A percentile compares a stretch with the other conserved stretches of the same genome.
These are phyloP conservation scores for Arabidopsis arenosa DNA, from an alignment of 345 rosid genomes.

Conservation along the genomic window DNA sequence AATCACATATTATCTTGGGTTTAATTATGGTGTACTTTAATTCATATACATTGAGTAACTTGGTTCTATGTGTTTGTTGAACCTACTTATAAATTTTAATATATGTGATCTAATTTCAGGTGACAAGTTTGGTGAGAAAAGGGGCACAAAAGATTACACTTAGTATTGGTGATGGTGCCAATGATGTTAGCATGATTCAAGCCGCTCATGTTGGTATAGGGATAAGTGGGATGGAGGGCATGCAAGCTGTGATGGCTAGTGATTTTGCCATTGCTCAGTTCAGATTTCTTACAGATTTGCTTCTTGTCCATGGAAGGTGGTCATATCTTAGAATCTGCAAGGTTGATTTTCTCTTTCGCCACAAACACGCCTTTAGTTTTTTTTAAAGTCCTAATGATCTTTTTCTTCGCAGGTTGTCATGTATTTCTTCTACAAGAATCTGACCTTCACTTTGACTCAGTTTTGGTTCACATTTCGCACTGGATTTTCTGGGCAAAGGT, in stretches of 20 bases:
- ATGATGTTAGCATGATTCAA: slow-evolving; percentile 99
- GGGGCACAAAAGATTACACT: slow-evolving; percentile 97
- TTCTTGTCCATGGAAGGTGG: slow-evolving; percentile 99
- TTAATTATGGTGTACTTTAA: not conserved
- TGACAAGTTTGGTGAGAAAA: slow-evolving; percentile 92
- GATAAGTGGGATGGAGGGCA: slow-evolving; percentile 98
- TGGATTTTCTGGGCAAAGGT: slow-evolving; percentile 99
- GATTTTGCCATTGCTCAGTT: slow-evolving; percentile 99
- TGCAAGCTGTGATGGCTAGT: slow-evolving; percentile 99
- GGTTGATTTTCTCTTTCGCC: slow-evolving; percentile 52
- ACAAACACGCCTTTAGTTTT: not conserved
- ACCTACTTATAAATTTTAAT: not conserved
- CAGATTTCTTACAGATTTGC: slow-evolving; percentile 89
- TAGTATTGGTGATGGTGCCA: slow-evolving; percentile 99
- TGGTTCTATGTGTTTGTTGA: slow-evolving; percentile 21
- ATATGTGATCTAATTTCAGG: slow-evolving; percentile 52
- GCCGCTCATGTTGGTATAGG: slow-evolving; percentile 99
- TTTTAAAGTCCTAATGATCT: slow-evolving; percentile 24
- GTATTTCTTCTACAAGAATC: slow-evolving; percentile 99
- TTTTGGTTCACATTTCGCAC: slow-evolving; percentile 99
- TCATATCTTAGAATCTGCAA: slow-evolving; percentile 98
- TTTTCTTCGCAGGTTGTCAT: slow-evolving; percentile 80
- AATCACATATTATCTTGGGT: not conserved
- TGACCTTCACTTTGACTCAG: slow-evolving; percentile 95
- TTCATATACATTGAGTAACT: not conserved